These are phyloP conservation scores for Candida easanensis DNA, from an alignment of 805 yeast genomes.

Conservation along the genomic window DNA sequence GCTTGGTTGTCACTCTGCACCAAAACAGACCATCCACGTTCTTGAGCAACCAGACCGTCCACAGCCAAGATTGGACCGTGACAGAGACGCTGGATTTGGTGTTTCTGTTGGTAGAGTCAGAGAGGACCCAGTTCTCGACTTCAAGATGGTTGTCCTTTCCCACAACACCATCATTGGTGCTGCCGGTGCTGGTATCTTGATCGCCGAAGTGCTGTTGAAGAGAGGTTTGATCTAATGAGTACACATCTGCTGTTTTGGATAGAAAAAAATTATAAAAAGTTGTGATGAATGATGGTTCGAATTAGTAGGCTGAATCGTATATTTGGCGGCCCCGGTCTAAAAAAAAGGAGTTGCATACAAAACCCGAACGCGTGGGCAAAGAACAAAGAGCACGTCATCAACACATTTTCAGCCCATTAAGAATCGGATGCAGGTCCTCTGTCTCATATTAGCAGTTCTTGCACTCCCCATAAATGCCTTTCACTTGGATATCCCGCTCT, in stretches of 20 bases:
- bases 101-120: conserved; percentile 94
- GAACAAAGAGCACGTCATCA: too few species aligned
- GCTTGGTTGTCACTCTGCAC: conserved; percentile 88
- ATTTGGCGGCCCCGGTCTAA: too few species aligned
- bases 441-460: neutral
- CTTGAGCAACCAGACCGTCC: conserved; percentile 92
- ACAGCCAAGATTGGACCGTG: conserved; percentile 95
- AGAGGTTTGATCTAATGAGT: conserved; percentile 60
- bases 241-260: neutral
- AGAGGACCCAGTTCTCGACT: conserved; percentile 89
- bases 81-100: conserved; percentile 90
- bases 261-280: too few species aligned
- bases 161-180: conserved; percentile 98
- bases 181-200: conserved; percentile 96
- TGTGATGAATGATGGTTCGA: too few species aligned
- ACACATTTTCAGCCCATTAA: too few species aligned
- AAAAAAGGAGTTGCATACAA: too few species aligned
- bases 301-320: too few species aligned
- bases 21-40: conserved; percentile 87
- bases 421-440: neutral
- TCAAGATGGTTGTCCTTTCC: conserved; percentile 94
- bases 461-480: neutral
- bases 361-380: too few species aligned
- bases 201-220: conserved; percentile 85
- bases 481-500: conserved; percentile 13